Percentiles rank a stretch among this genome's conserved stretches.
These are phyloP conservation scores for Dissophora globulifera DNA, from an alignment of 192 early-diverging fungal species.

Conservation along the genomic window DNA sequence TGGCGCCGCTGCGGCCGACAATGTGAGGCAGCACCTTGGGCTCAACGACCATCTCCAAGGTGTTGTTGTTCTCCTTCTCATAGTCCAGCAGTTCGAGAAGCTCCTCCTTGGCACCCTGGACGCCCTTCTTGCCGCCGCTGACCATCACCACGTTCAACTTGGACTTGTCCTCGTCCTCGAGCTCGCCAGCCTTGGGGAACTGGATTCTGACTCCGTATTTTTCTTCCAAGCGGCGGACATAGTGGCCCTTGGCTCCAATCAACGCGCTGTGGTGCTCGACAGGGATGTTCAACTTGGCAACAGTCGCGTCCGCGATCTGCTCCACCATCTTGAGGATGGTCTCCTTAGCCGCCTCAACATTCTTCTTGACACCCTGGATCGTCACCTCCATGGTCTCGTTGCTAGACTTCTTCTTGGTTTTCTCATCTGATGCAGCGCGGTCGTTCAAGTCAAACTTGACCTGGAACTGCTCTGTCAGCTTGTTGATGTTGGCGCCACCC, in stretches of 20 bases:
- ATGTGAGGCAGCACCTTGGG: slow-evolving; percentile 74
- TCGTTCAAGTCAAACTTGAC: slow-evolving; percentile 77
- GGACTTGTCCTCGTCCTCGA: slow-evolving; percentile 64
- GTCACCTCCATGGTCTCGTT: slow-evolving; percentile 68
- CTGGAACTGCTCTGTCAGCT: slow-evolving; percentile 78
- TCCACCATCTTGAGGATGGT: slow-evolving; percentile 75
- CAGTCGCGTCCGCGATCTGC: slow-evolving; percentile 73
- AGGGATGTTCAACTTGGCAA: slow-evolving; percentile 64
- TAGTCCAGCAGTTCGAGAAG: slow-evolving; percentile 85
- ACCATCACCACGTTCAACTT: slow-evolving; percentile 79
- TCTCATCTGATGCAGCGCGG: slow-evolving; percentile 48
- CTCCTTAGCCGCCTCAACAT: slow-evolving; percentile 76
- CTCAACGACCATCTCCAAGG: slow-evolving; percentile 72
- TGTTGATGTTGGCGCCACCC: slow-evolving; percentile 83
- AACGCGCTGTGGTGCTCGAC: slow-evolving; percentile 74
- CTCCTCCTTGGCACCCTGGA: slow-evolving; percentile 80
- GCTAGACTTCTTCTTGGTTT: slow-evolving; percentile 54
- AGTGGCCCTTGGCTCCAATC: slow-evolving; percentile 76
- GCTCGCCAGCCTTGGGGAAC: slow-evolving; percentile 69
- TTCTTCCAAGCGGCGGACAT: slow-evolving; percentile 79
- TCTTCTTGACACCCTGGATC: slow-evolving; percentile 82
- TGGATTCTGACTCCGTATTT: slow-evolving; percentile 77
- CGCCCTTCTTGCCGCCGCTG: slow-evolving; percentile 86
- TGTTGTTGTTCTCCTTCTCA: slow-evolving; percentile 81
- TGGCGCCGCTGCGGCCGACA: slow-evolving; percentile 79